phyloP scores from a whole-genome alignment of 257 asterid genomes.

The Solanum paucissectum region DNA sequence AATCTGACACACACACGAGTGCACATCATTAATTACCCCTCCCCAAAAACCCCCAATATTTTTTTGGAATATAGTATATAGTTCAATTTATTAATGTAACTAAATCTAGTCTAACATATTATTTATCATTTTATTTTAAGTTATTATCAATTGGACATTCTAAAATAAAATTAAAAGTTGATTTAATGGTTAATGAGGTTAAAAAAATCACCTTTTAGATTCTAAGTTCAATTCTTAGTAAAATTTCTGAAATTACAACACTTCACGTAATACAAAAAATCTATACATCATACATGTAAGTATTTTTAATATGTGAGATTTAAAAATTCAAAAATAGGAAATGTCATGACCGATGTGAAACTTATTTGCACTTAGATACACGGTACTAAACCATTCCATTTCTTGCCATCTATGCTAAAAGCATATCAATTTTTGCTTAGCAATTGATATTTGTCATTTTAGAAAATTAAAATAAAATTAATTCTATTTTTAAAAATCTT shows the following conservation, averaged over 20 bases:
- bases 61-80: background rate
- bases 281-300: background rate
- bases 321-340: background rate
- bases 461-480: background rate
- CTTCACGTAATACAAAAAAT: background rate
- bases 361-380: background rate
- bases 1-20: slow-evolving; percentile 77
- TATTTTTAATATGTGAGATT: background rate
- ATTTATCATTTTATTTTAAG: background rate
- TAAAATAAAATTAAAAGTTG: background rate
- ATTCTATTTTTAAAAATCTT: background rate
- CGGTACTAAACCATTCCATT: background rate
- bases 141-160: background rate
- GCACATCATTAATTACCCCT: slow-evolving; percentile 6
- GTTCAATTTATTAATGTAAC: background rate
- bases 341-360: background rate
- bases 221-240: background rate
- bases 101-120: background rate
- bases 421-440: background rate
- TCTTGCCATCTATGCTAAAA: background rate
- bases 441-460: background rate
- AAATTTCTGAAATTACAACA: too few relatives aligned
- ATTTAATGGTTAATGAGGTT: too few relatives aligned
- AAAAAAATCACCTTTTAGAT: too few relatives aligned
- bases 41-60: background rate